Base-by-base conservation (phyloP, 345 rosid species). In the Triadica sebifera region DNA sequence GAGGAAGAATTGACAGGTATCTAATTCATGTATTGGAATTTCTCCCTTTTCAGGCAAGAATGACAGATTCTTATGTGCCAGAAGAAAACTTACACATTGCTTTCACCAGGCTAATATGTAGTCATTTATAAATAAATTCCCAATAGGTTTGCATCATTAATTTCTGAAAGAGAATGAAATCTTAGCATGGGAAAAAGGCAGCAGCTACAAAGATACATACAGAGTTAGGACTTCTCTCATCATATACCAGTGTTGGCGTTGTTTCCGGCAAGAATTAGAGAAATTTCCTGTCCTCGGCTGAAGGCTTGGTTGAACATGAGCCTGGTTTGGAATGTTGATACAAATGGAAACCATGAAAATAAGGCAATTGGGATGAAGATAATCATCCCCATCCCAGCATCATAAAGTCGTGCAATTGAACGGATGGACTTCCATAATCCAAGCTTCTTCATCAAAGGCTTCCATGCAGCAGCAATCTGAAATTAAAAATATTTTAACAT, bases 241-340 rank as follows among this genome's bases (percentile, higher is more conserved):
- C 85, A 89, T 69, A 81, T 65, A 38, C 86, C 84, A 3, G 85
- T 77, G 57, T 92, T 92, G 64, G 91, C 98, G 77, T 92, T 94
- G 90, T 94, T 89, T 62, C 98, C 98, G 2, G 98, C 97, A 15
- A 95, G 96, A 82, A 95, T 95, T 49, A 95, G 94, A 62, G 99
- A 95, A 71, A 95, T 95, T 79, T 93, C 97, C 49, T 91, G 75
- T 29, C 99, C 99, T 17, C 97, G 83, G 82, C 99, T 93, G 83
- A 92, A 94, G 2, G 98, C 98, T 73, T 94, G 97, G 80, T 94
- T 94, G 86, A 87, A 94, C 98, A 94, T 94, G 71, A 95, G 90
- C 60, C 99, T 86, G 3, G 99, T 95, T 75, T 95, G 99, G 87
- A 95, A 95, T 22, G 99, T 95, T 6, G 99, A 93, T 38, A 95